Conservation (phyloP, 1,284 basidiomycete species). For the Spongiforma sp. region DNA sequence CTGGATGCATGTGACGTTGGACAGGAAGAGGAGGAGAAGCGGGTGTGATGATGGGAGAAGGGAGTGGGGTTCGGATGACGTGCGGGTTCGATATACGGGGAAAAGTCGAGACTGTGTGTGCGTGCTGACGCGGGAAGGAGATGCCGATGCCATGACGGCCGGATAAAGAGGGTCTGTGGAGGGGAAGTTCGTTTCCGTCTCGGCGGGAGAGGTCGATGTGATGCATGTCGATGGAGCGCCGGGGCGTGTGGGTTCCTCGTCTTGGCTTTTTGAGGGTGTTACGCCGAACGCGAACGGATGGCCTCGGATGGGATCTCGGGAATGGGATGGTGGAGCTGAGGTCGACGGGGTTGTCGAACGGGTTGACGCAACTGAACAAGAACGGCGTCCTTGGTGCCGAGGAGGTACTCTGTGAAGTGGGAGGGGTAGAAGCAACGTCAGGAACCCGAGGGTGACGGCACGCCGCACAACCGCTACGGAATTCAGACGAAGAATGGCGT, state of each 20-base stretch:
- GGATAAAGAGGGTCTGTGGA: neutral
- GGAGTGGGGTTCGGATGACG: slow-evolving; percentile 1
- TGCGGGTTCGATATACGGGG: slow-evolving; percentile 19
- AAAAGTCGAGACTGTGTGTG: too few species aligned
- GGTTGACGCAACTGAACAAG: slow-evolving; percentile 4
- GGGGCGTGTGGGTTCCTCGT: slow-evolving; percentile 7
- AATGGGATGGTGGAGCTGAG: too few species aligned
- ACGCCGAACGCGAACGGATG: too few species aligned
- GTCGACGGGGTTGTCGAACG: too few species aligned
- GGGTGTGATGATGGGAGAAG: too few species aligned
- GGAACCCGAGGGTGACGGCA: slow-evolving; percentile 29
- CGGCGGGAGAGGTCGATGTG: neutral
- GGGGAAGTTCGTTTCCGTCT: slow-evolving; percentile 30
- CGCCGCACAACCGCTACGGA: slow-evolving; percentile 35
- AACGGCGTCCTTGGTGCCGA: slow-evolving; percentile 5
- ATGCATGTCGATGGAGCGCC: neutral
- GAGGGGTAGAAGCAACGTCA: slow-evolving; percentile 8
- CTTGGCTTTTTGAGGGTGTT: slow-evolving; percentile 12
- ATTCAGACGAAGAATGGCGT: slow-evolving; percentile 15
- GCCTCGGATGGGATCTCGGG: too few species aligned
- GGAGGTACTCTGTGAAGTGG: slow-evolving; percentile 9
- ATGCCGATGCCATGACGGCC: slow-evolving; percentile 8
- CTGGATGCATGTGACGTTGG: slow-evolving; percentile 12
- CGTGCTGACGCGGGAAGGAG: slow-evolving; percentile 21
- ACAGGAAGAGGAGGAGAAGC: slow-evolving; percentile 2